phyloP scores from a whole-genome alignment of 768 basidiomycete genomes.

The Tylopilus felleus region DNA sequence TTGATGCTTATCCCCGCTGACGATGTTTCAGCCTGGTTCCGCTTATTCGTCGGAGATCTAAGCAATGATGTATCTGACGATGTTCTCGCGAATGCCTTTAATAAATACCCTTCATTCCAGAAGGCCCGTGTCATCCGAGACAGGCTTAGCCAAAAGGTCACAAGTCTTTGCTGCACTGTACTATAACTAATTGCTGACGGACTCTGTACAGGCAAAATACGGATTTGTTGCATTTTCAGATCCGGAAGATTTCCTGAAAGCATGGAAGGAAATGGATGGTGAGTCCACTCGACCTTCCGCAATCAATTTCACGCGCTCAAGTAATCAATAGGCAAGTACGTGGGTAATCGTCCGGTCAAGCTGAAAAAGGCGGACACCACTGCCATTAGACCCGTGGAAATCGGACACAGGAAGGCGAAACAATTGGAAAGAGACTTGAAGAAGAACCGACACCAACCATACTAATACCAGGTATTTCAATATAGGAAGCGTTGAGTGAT shows the following conservation, averaged over 20 bases:
- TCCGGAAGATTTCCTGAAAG: conserved; percentile 96
- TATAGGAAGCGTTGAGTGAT: background rate
- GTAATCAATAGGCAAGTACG: conserved; percentile 77
- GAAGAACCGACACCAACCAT: conserved; percentile 86
- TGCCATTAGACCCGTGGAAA: conserved; percentile 85
- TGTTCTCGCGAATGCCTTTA: conserved; percentile 88
- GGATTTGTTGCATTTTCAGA: conserved; percentile 98
- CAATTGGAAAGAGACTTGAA: conserved; percentile 87
- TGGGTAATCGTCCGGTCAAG: conserved; percentile 95
- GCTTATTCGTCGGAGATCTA: conserved; percentile 95
- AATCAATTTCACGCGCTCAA: conserved; percentile 1
- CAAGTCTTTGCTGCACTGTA: background rate
- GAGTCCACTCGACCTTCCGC: conserved; percentile 24
- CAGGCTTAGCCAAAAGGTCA: conserved; percentile 87
- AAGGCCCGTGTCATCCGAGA: conserved; percentile 96
- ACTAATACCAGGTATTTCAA: conserved; percentile 39
- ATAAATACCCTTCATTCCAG: conserved; percentile 87
- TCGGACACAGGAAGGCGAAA: conserved; percentile 90
- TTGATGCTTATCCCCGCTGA: conserved; percentile 4
- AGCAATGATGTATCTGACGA: conserved; percentile 99
- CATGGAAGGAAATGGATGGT: conserved; percentile 99
- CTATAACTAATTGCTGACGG: background rate
- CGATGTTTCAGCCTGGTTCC: conserved; percentile 77
- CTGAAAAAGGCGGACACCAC: conserved; percentile 91
- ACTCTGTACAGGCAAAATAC: conserved; percentile 72